Evolutionary conservation across 2,329 filamentous ascomycete species (phyloP).

Genomic region (Epichloe typhina): DNA sequence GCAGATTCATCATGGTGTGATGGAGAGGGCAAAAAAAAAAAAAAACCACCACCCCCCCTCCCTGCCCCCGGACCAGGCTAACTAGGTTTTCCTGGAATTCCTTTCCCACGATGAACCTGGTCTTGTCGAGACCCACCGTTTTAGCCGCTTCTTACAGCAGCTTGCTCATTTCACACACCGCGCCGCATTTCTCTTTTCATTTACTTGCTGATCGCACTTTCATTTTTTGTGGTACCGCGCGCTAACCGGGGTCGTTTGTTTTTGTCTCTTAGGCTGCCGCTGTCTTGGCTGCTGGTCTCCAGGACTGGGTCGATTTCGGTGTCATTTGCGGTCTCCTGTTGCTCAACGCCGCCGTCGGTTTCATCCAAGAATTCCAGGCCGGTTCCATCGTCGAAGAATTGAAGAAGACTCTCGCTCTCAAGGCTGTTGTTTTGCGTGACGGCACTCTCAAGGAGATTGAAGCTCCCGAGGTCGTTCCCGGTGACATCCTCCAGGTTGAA

Average conservation of each 20-base stretch:
- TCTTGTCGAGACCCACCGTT: slow-evolving; percentile 1
- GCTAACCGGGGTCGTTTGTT: slow-evolving; percentile 13
- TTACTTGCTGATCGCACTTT: neutral
- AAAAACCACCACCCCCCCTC: too few species aligned
- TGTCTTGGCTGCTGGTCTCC: slow-evolving; percentile 67
- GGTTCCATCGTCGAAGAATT: slow-evolving; percentile 83
- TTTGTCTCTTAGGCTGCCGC: slow-evolving; percentile 46
- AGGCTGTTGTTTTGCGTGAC: slow-evolving; percentile 77
- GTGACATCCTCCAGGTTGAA: slow-evolving; percentile 81
- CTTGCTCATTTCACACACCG: neutral
- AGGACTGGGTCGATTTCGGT: slow-evolving; percentile 88
- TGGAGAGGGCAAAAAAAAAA: too few species aligned
- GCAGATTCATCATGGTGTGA: too few species aligned
- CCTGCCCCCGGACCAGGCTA: too few species aligned
- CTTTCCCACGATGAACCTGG: neutral
- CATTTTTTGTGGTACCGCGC: neutral
- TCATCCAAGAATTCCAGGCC: slow-evolving; percentile 80
- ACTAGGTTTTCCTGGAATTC: neutral
- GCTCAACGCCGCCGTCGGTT: slow-evolving; percentile 76
- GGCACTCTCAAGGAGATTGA: slow-evolving; percentile 64
- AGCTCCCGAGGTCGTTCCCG: slow-evolving; percentile 69
- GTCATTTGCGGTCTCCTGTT: slow-evolving; percentile 75
- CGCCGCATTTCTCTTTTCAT: neutral
- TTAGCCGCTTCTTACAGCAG: neutral
- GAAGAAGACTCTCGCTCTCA: slow-evolving; percentile 81